These are phyloP conservation scores for Tetrahymena thermophila DNA, from an alignment of 73 alveolate genomes.

Conservation along the genomic window DNA sequence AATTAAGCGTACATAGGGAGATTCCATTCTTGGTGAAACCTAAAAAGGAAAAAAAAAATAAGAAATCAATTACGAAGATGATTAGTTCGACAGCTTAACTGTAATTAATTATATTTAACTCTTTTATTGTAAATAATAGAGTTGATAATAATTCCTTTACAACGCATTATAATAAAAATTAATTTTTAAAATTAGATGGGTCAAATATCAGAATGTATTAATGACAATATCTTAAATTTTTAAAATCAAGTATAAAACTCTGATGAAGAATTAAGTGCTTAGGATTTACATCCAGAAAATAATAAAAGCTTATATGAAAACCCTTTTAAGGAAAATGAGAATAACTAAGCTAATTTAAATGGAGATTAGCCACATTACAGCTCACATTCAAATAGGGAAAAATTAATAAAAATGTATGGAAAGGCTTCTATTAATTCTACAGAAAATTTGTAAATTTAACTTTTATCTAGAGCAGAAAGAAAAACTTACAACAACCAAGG, in stretches of 20 bases:
- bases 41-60: background rate
- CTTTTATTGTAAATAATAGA: background rate
- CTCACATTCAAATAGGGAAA: background rate
- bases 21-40: background rate
- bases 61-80: background rate
- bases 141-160: background rate
- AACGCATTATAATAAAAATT: too few species aligned
- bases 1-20: background rate
- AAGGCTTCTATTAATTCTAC: background rate
- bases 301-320: background rate
- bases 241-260: background rate
- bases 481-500: background rate
- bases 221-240: background rate
- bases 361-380: background rate
- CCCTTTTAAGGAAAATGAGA: background rate
- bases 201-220: background rate
- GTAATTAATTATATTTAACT: background rate
- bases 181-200: background rate
- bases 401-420: background rate
- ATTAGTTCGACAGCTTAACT: background rate
- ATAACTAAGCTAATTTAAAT: background rate
- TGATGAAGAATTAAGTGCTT: background rate
- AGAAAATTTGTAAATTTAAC: background rate
- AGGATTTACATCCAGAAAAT: background rate
- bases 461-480: background rate